phyloP scores from a whole-genome alignment of 306 rosid species.

The Rosa lucieae region DNA sequence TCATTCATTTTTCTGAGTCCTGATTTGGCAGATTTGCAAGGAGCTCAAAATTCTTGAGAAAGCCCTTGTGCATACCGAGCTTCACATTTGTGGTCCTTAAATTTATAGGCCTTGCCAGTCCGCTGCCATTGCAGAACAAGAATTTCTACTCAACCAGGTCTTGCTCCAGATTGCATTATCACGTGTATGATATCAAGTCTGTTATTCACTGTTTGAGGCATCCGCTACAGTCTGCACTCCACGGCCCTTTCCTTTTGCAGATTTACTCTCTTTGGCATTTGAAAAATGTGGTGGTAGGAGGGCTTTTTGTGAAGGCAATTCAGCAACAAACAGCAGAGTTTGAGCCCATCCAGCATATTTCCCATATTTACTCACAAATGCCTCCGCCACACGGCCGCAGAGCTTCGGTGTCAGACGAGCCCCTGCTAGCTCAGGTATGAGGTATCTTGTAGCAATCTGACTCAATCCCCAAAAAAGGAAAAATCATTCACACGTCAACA shows the following conservation, averaged over 20 bases:
- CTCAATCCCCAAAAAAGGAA: slow-evolving; percentile 28
- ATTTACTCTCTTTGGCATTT: slow-evolving; percentile 36
- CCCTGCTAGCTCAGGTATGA: slow-evolving; percentile 95
- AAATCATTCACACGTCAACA: slow-evolving; percentile 23
- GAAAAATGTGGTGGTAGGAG: slow-evolving; percentile 52
- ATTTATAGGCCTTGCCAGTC: neutral
- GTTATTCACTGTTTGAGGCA: slow-evolving; percentile 11
- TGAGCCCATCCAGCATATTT: slow-evolving; percentile 99
- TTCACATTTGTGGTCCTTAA: neutral
- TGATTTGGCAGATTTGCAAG: neutral
- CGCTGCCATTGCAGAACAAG: neutral
- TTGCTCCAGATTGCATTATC: neutral
- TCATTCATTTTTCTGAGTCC: neutral
- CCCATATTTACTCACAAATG: slow-evolving; percentile 79
- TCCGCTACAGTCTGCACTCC: slow-evolving; percentile 25
- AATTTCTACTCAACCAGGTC: neutral
- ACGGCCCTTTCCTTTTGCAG: slow-evolving; percentile 38
- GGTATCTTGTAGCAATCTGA: slow-evolving; percentile 82
- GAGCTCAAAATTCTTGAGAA: neutral
- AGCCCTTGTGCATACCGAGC: neutral
- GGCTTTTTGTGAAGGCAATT: slow-evolving; percentile 78
- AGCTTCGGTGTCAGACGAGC: slow-evolving; percentile 76
- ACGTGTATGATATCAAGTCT: neutral
- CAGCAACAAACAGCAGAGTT: slow-evolving; percentile 83
- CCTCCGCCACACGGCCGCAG: slow-evolving; percentile 74